Evolutionary conservation across 345 rosid genomes (phyloP).

Genomic region (Angophora floribunda): DNA sequence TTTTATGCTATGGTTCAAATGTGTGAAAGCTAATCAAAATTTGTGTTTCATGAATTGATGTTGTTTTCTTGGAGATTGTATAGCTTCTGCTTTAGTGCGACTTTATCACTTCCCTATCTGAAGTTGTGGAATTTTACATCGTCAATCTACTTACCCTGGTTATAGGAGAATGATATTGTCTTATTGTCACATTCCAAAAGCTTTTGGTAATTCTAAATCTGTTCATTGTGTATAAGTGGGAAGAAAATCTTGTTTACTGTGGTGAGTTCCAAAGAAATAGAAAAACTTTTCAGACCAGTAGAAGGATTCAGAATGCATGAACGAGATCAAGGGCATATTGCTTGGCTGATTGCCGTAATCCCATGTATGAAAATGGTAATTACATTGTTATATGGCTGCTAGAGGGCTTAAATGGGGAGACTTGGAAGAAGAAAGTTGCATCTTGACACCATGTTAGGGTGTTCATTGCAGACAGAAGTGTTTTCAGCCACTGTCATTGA

Average conservation of each 20-base stretch:
- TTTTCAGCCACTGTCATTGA: neutral
- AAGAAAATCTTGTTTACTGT: neutral
- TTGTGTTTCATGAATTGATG: neutral
- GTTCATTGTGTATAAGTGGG: neutral
- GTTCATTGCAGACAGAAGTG: neutral
- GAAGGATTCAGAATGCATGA: neutral
- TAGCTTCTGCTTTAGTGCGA: neutral
- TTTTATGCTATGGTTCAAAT: neutral
- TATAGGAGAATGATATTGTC: neutral
- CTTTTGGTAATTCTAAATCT: neutral
- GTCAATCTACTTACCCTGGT: neutral
- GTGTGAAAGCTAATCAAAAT: neutral
- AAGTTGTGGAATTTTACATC: neutral
- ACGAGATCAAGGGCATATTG: neutral
- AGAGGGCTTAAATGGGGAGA: neutral
- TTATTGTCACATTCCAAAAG: neutral
- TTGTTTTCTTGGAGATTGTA: neutral
- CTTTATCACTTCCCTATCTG: neutral
- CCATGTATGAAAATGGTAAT: neutral
- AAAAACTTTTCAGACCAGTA: neutral
- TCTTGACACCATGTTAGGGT: neutral
- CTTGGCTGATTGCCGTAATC: neutral
- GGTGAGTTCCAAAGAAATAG: neutral
- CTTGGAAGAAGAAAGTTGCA: neutral
- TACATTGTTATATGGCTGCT: neutral